Conservation (phyloP, 2,329 filamentous ascomycete genomes). For the Monosporascus sp. region DNA sequence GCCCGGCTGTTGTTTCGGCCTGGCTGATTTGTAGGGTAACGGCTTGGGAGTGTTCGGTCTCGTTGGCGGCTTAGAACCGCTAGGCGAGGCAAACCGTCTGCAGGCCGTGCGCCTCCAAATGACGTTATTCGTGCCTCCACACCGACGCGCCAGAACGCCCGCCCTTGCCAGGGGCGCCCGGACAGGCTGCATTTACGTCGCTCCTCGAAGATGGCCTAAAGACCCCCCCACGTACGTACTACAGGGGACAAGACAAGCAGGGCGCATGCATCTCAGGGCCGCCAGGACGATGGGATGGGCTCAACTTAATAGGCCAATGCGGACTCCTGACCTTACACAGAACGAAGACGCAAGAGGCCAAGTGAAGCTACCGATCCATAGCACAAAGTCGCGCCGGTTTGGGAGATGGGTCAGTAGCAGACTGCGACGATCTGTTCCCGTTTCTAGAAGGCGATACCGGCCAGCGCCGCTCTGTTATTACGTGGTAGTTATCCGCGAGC, state of each 20-base stretch:
- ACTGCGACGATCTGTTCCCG: neutral
- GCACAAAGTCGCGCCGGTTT: neutral
- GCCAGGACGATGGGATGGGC: neutral
- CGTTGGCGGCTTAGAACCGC: neutral
- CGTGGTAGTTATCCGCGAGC: too few species aligned
- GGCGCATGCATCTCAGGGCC: neutral
- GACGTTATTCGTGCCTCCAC: neutral
- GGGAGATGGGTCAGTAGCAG: conserved; percentile 3
- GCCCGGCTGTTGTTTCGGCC: neutral
- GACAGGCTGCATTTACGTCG: neutral
- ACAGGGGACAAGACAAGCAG: neutral
- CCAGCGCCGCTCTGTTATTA: too few species aligned
- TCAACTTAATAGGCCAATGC: neutral
- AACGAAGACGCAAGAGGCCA: conserved; percentile 1
- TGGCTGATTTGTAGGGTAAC: neutral
- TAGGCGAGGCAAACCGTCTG: neutral
- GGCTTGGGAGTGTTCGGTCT: neutral
- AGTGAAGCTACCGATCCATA: conserved; percentile 13
- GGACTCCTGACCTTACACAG: neutral
- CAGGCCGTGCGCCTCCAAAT: neutral
- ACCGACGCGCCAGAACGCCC: neutral
- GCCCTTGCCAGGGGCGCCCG: neutral
- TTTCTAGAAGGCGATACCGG: too few species aligned
- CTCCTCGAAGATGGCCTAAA: neutral
- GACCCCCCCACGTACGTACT: too few species aligned